Base-by-base conservation (phyloP, 768 basidiomycete species). In the Collybia sp. region DNA sequence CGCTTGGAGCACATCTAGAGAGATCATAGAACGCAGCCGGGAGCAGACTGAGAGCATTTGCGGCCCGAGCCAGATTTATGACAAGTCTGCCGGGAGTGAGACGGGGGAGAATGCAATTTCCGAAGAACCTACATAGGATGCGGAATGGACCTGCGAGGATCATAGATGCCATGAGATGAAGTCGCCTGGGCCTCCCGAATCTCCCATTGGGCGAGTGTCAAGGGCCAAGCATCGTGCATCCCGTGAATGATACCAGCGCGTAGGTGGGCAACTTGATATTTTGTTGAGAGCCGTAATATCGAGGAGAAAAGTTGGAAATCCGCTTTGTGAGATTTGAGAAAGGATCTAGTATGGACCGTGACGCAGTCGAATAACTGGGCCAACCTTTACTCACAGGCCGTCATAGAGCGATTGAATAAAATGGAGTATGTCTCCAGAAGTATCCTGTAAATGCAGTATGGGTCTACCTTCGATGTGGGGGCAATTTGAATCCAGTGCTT, bases 11-110 rank as follows among this genome's bases (percentile, higher is more conserved):
- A 53, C 67, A 78, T 34, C 88, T 83, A 16, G 83, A 88, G 35
- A 90, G 75, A 60, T 89, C 88, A 61, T 90, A 90, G 64, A 87
- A 86, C 5, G 86, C 86, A 20, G 87, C 75, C 4, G 86, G 85
- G 2, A 88, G 69, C 30, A 89, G 75, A 52, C 80, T 75, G 0
- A 66, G 67, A 0, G 79, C 71, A 35, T 76, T 63, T 19, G 75
- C 72, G 45, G 76, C 74, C 47, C 79, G 72, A 16, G 83, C 85
- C 3, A 88, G 64, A 40, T 81, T 82, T 54, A 89, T 85, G 46
- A 88, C 67, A 30, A 79, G 63, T 52, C 85, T 88, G 54, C 25
- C 40, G 32, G 13, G 39, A 34, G 13, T 46, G 50, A 50, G 30
- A 49, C 40, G 54, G 40, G 30, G 25, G 34, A 35, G 37, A 35